Evolutionary conservation across 2,329 filamentous ascomycete species (phyloP), one percentile per base, ranked within the genome.

Genomic region (Didymosphaeria variabile): DNA sequence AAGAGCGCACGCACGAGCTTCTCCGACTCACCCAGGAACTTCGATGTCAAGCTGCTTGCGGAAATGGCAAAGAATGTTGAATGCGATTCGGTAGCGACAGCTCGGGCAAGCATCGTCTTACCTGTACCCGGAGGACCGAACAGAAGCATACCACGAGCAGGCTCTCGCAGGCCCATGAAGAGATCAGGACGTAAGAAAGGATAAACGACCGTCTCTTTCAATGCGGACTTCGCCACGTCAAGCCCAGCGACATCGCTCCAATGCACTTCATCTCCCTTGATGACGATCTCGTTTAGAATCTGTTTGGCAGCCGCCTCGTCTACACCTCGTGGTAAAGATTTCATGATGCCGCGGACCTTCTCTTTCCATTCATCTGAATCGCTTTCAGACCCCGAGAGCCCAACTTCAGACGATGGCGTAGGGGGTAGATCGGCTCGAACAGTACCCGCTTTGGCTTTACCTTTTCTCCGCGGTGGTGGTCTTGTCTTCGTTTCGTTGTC

Each of bases 51-150:
- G 69, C 92, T 97, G 74, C 93, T 97, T 17, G 95, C 93, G 5
- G 93, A 97, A 58, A 99, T 97, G 15, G 94, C 96, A 80, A 99
- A 98, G 79, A 98, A 99, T 0, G 96, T 97, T 12, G 93, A 97
- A 70, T 89, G 91, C 1, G 92, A 97, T 78, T 99, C 95, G 0
- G 95, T 98, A 1, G 95, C 95, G 0, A 98, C 94, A 9, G 93
- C 93, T 65, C 95, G 88, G 10, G 95, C 95, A 40, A 99, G 83
- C 95, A 99, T 99, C 0, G 95, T 99, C 79, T 99, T 99, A 55
- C 95, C 95, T 0, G 95, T 99, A n/a, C 95, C 95, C 0, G 95
- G 95, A 1, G 95, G 95, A 0, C 95, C 95, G 74, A 99, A 99
- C 1, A 99, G 84, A 1, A 99, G 84, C 92, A 99, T 98, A 6